Conservation (phyloP, 2,329 filamentous ascomycete genomes). For the Aspergillus proliferans region DNA sequence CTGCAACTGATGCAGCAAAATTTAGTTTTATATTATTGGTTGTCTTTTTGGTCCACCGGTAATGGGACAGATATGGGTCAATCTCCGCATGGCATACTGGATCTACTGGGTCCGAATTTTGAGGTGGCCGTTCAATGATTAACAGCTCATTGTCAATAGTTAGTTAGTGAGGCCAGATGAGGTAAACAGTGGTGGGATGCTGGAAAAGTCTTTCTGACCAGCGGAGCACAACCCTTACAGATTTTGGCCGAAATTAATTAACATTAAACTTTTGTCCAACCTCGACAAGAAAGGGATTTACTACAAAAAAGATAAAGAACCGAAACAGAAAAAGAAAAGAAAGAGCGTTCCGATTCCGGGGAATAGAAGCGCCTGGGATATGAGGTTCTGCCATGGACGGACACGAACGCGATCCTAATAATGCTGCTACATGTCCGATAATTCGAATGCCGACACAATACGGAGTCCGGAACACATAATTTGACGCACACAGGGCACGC, state of each 20-base stretch:
- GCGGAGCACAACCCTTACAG: neutral
- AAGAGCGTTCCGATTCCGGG: neutral
- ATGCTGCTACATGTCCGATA: neutral
- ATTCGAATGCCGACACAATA: neutral
- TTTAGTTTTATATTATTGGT: neutral
- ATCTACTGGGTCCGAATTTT: neutral
- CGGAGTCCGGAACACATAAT: neutral
- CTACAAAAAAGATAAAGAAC: neutral
- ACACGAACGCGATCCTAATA: neutral
- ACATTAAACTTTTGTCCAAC: neutral
- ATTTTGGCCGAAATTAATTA: neutral
- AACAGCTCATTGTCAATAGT: neutral
- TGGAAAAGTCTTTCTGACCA: neutral
- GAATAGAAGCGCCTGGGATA: neutral
- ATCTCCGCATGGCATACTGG: neutral
- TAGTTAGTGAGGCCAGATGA: neutral
- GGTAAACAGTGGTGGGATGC: neutral
- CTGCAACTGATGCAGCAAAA: too few species aligned
- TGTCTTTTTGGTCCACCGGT: neutral
- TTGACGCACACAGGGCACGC: constrained; percentile 9
- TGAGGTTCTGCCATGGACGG: neutral
- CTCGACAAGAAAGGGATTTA: neutral
- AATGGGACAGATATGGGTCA: too few species aligned
- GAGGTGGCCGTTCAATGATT: neutral
- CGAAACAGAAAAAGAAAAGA: neutral